These are phyloP conservation scores for Nemania serpens DNA, from an alignment of 2,329 filamentous ascomycete genomes.

Conservation along the genomic window DNA sequence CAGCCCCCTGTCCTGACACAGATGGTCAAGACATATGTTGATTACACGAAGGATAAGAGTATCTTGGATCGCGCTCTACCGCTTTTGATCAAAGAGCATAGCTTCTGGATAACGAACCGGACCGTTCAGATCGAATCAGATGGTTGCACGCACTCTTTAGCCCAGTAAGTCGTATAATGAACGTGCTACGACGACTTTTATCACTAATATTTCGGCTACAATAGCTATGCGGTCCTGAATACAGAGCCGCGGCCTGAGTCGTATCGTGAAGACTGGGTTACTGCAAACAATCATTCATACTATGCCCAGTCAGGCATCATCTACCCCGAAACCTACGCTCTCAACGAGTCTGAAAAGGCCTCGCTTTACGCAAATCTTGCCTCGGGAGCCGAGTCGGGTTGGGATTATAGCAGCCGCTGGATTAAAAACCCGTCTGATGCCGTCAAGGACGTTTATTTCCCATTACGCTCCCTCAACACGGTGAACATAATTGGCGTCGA, in stretches of 20 bases:
- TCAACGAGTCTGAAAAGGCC: constrained; percentile 58
- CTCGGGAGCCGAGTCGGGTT: constrained; percentile 67
- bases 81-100: constrained; percentile 65
- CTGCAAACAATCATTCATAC: constrained; percentile 68
- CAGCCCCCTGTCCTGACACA: constrained; percentile 69
- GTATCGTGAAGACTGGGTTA: constrained; percentile 67
- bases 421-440: constrained; percentile 62
- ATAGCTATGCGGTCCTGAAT: constrained; percentile 63
- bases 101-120: constrained; percentile 66
- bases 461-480: constrained; percentile 66
- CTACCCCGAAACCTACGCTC: constrained; percentile 55
- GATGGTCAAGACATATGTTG: constrained; percentile 68
- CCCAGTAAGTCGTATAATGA: constrained; percentile 49
- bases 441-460: constrained; percentile 64
- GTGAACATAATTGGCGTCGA: constrained; percentile 65
- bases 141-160: constrained; percentile 57
- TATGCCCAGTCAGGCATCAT: constrained; percentile 62
- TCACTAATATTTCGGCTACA: background rate
- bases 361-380: constrained; percentile 66
- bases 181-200: background rate
- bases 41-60: constrained; percentile 66
- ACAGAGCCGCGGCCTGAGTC: constrained; percentile 71
- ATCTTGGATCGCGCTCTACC: constrained; percentile 65
- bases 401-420: constrained; percentile 67
- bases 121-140: constrained; percentile 56